phyloP scores from a whole-genome alignment of 1,284 basidiomycete genomes.

The Xerocomus amazonicus region DNA sequence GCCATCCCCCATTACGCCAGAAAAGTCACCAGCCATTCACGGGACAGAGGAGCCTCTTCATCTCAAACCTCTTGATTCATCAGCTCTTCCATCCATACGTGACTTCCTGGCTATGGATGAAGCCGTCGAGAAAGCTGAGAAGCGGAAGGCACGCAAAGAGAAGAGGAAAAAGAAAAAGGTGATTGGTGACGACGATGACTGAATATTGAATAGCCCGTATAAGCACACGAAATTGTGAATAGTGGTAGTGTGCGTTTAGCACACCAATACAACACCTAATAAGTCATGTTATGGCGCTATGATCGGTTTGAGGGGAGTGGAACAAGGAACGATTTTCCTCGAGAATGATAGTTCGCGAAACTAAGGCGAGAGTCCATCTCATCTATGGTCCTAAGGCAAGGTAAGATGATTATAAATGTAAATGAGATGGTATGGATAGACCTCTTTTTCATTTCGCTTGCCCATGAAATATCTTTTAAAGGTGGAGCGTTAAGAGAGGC shows the following conservation, averaged over 20 bases:
- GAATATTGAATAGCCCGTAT: constrained; percentile 4
- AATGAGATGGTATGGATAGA: constrained; percentile 30
- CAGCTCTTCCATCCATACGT: constrained; percentile 74
- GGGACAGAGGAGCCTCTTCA: constrained; percentile 44
- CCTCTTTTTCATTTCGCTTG: constrained; percentile 86
- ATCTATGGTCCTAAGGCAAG: constrained; percentile 59
- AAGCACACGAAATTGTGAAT: not conserved
- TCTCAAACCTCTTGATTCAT: constrained; percentile 68
- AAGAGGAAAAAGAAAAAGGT: constrained; percentile 63
- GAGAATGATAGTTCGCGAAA: constrained; percentile 68
- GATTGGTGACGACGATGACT: constrained; percentile 27
- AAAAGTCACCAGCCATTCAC: constrained; percentile 14
- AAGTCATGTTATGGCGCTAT: constrained; percentile 2
- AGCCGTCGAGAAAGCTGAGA: constrained; percentile 58
- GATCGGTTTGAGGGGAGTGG: constrained; percentile 5
- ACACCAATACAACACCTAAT: not conserved
- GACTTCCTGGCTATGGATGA: constrained; percentile 76
- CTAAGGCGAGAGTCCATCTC: constrained; percentile 73
- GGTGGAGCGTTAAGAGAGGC: constrained; percentile 65
- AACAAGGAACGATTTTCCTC: constrained; percentile 44
- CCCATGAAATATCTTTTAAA: constrained; percentile 80
- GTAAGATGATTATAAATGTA: not conserved
- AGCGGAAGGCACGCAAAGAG: constrained; percentile 68
- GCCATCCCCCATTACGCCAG: constrained; percentile 8
- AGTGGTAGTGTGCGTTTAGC: constrained; percentile 1